Evolutionary conservation across 768 basidiomycete species (phyloP).

Genomic region (Kwoniella sp.): DNA sequence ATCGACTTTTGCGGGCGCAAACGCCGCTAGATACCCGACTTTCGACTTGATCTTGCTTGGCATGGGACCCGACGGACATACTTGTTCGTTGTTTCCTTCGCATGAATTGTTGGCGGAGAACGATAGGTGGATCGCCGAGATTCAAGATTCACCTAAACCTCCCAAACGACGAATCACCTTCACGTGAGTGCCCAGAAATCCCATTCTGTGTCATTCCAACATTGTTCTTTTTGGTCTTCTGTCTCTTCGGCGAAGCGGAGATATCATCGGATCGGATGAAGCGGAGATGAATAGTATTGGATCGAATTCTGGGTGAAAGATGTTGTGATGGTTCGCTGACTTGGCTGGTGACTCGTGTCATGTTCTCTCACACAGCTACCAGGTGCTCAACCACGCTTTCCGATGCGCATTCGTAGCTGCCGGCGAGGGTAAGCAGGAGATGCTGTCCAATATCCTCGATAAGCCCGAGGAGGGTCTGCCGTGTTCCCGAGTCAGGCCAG

Average conservation of each 20-base stretch:
- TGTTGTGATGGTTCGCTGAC: too few species aligned
- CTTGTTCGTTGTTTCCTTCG: slow-evolving; percentile 94
- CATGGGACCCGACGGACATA: slow-evolving; percentile 98
- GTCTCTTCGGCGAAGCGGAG: not conserved
- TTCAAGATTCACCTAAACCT: slow-evolving; percentile 92
- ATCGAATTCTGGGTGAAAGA: too few species aligned
- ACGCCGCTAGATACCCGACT: slow-evolving; percentile 91
- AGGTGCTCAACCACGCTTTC: slow-evolving; percentile 58
- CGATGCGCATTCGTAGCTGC: slow-evolving; percentile 85
- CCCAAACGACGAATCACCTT: slow-evolving; percentile 87
- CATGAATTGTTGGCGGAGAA: slow-evolving; percentile 79
- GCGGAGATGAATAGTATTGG: not conserved
- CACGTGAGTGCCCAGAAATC: slow-evolving; percentile 67
- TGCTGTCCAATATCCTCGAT: slow-evolving; percentile 74
- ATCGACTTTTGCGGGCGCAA: slow-evolving; percentile 83
- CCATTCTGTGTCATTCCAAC: too few species aligned
- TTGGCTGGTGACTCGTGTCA: too few species aligned
- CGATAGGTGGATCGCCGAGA: slow-evolving; percentile 90
- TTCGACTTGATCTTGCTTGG: slow-evolving; percentile 97
- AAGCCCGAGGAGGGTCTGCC: slow-evolving; percentile 77
- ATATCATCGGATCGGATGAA: not conserved
- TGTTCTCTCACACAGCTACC: slow-evolving; percentile 38
- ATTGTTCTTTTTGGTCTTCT: slow-evolving; percentile 58
- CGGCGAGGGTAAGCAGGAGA: slow-evolving; percentile 79
- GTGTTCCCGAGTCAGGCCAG: slow-evolving; percentile 76